Evolutionary conservation across 2,329 filamentous ascomycete species (phyloP).

Genomic region (Fusarium duplospermum): DNA sequence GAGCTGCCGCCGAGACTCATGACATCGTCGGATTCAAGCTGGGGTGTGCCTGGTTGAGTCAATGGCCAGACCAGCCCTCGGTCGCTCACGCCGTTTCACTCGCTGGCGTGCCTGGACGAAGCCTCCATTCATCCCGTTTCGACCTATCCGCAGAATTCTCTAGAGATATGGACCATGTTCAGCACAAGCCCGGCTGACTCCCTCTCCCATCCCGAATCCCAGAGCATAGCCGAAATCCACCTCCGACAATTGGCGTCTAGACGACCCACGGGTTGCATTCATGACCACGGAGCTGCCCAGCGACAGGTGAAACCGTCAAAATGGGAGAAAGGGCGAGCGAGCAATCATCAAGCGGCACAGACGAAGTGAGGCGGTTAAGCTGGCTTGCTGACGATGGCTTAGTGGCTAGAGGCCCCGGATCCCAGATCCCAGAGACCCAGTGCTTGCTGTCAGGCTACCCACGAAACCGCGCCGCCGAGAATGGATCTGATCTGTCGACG

Average conservation of each 20-base stretch:
- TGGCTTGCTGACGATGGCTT: constrained; percentile 22
- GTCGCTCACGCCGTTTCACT: constrained; percentile 6
- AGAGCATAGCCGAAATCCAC: background rate
- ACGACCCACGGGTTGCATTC: constrained; percentile 1
- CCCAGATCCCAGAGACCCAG: constrained; percentile 36
- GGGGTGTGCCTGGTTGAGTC: constrained; percentile 36
- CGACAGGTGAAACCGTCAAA: constrained; percentile 22
- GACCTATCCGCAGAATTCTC: constrained; percentile 7
- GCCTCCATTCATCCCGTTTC: constrained; percentile 20
- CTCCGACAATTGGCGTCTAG: background rate
- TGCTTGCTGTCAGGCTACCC: constrained; percentile 35
- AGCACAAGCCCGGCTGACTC: background rate
- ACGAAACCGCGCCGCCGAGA: constrained; percentile 43
- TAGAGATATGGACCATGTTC: background rate
- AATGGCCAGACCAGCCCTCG: constrained; percentile 19
- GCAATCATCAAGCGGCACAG: constrained; percentile 14
- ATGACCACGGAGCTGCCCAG: constrained; percentile 20
- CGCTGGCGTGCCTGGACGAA: constrained; percentile 3
- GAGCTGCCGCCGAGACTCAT: constrained; percentile 29
- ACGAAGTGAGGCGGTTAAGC: constrained; percentile 42
- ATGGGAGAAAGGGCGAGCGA: constrained; percentile 18
- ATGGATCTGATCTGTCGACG: constrained; percentile 47
- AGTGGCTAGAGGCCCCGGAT: constrained; percentile 29
- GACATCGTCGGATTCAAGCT: constrained; percentile 12
- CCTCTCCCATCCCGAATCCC: background rate